Evolutionary conservation across 805 yeast genomes (phyloP), one percentile per base, ranked within the genome.

Genomic region (Diddensiella caesifluorescens): DNA sequence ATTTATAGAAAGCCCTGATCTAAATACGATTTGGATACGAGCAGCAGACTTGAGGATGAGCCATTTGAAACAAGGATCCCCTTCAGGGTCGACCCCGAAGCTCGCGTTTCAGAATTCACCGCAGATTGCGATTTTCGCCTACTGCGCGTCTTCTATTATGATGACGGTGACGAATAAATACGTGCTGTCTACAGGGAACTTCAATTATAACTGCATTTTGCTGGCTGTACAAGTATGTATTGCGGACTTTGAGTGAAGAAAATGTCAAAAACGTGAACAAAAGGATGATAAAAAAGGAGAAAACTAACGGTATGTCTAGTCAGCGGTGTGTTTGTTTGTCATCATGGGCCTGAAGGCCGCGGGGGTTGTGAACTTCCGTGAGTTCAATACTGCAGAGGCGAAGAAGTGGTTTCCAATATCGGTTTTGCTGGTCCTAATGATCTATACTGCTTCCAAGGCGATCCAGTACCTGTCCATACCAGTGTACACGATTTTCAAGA

Each of bases 131-230:
- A 58, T 63, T 22, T 53, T 53, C 41, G 48, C 60, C 27, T 92
- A 92, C 77, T 92, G 99, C 74, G 71, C 74, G 42, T 85, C 98
- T 18, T 92, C 98, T 19, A 92, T 92, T 53, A 69, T 92, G 62
- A 92, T 92, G 98, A 92, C 98, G 22, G 88, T 89, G 48, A 89
- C 97, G 47, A 92, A 92, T 75, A 92, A 92, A 69, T 90, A 80
- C 61, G 97, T 92, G 46, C 83, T 92, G 45, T 75, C 84, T 19
- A 87, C 83, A 22, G 78, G 83, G 62, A 74, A 81, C 62, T 79
- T 79, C 65, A 79, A 79, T 65, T 76, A 92, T 75, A 88, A 88
- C 72, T 88, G 88, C 60, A 80, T 92, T 56, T 73, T 90, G 59
- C 71, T 92, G 62, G 94, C 95, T 31, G 80, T 88, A 31, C 98